Percentiles rank a stretch among this genome's conserved stretches.
These are phyloP conservation scores for Phytophthora tentaculata DNA, from an alignment of 352 stramenopile species.

Conservation along the genomic window DNA sequence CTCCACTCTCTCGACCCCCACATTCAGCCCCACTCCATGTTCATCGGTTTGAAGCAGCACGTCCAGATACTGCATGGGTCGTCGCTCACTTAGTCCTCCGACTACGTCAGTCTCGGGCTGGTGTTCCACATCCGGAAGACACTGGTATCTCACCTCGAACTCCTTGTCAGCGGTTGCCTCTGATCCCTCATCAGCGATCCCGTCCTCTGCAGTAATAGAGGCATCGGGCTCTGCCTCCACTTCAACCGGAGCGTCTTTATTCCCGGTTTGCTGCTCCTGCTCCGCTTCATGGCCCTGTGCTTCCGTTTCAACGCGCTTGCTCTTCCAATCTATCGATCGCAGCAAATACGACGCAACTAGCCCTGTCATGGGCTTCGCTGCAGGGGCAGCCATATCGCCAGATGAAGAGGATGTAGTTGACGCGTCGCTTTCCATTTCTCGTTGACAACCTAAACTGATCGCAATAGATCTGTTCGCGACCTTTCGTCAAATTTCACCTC, in stretches of 20 bases:
- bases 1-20: slow-evolving; percentile 17
- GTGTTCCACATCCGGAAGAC: slow-evolving; percentile 25
- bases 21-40: slow-evolving; percentile 53
- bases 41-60: slow-evolving; percentile 59
- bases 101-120: not conserved
- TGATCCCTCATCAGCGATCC: not conserved
- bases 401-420: slow-evolving; percentile 11
- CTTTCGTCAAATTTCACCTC: slow-evolving; percentile 6
- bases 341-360: slow-evolving; percentile 52
- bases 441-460: slow-evolving; percentile 15
- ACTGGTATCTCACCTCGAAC: slow-evolving; percentile 27
- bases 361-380: slow-evolving; percentile 17
- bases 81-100: not conserved
- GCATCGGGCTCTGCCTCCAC: slow-evolving; percentile 25
- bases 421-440: slow-evolving; percentile 5
- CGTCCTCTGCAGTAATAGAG: not conserved
- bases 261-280: no score
- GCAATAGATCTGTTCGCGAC: slow-evolving; percentile 20
- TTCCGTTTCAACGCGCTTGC: slow-evolving; percentile 2
- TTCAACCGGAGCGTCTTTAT: not conserved
- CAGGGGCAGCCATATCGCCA: not conserved
- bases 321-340: slow-evolving; percentile 40
- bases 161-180: slow-evolving; percentile 3
- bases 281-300: not conserved
- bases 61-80: slow-evolving; percentile 43